Base-by-base conservation (phyloP, 169 alveolate species). In the Amoebophrya sp. region DNA sequence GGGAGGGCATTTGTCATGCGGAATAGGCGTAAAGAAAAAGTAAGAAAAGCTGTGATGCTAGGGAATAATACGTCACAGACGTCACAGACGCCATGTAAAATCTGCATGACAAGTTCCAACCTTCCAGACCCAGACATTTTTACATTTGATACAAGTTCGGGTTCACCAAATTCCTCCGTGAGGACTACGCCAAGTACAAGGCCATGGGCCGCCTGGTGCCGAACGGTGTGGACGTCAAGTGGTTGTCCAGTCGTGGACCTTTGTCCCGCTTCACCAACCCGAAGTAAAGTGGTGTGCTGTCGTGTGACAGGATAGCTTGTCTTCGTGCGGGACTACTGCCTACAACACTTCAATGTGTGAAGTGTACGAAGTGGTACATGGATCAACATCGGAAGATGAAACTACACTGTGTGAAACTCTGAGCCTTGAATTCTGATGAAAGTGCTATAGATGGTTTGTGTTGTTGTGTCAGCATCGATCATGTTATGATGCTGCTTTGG, bases 101-200 rank as follows among this genome's bases (percentile, higher is more conserved):
- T 2, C 23, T 14, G 55, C 97, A 99, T 94, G 99, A 99, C 88
- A 98, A 97, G 96, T 97, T 96, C 96, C 97, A 98, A 97, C 97
- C 98, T 97, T 99, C 99, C 35, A 99, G 99, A 77, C 96, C 99
- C 94, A 98, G 98, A 92, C 98, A 97, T 95, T 97, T 98, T 91
- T 97, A 97, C 95, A 97, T 96, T 89, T 96, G 99, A 77, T 95
- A 97, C 96, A 98, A 98, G 95, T 99, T 99, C 98, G 99, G 99
- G 89, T 98, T 98, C 98, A 98, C 99, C 88, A 97, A 97, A 93
- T 96, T 95, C 95, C 96, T 99, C 90, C 96, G 96, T 95, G 98
- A 96, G 91, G 99, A 98, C 94, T 98, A 98, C 97, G 96, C 95
- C 91, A 97, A 97, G 94, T 96, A 95, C 95, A 97, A 97, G 94